A percentile compares a stretch with the other conserved stretches of the same genome.
Conservation (phyloP, 2,329 filamentous ascomycete genomes). For the Bertia moriformis region DNA sequence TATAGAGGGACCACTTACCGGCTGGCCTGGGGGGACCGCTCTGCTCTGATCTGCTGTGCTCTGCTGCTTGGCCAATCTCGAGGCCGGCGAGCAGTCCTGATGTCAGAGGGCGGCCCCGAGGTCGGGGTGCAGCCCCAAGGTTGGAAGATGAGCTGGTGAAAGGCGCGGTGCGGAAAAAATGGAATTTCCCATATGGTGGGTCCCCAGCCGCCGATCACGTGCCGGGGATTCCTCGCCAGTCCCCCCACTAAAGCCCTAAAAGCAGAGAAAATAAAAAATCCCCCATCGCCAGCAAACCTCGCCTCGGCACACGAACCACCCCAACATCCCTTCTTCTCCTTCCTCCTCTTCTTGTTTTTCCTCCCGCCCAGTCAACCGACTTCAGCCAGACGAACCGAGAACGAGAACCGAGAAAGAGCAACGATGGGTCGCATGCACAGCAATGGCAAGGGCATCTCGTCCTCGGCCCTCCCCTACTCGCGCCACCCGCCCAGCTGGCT, state of each 20-base stretch:
- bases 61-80: too few species aligned
- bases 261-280: not conserved
- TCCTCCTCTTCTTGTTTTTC: constrained; percentile 8
- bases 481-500: constrained; percentile 85
- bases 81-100: too few species aligned
- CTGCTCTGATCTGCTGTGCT: too few species aligned
- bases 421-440: constrained; percentile 96
- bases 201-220: too few species aligned
- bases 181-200: too few species aligned
- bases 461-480: constrained; percentile 93
- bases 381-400: constrained; percentile 10
- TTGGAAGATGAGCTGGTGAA: not conserved
- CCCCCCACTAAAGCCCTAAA: not conserved
- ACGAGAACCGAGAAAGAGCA: too few species aligned
- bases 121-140: too few species aligned
- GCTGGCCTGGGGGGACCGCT: constrained; percentile 3
- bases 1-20: constrained; percentile 17
- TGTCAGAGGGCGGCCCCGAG: too few species aligned
- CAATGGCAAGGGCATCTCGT: constrained; percentile 98
- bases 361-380: constrained; percentile 9
- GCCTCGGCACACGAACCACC: not conserved
- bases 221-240: too few species aligned
- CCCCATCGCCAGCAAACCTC: not conserved
- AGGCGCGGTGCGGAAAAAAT: not conserved
- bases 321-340: not conserved